Evolutionary conservation across 2,329 filamentous ascomycete species (phyloP).

Genomic region (Acrocalymma vagum): DNA sequence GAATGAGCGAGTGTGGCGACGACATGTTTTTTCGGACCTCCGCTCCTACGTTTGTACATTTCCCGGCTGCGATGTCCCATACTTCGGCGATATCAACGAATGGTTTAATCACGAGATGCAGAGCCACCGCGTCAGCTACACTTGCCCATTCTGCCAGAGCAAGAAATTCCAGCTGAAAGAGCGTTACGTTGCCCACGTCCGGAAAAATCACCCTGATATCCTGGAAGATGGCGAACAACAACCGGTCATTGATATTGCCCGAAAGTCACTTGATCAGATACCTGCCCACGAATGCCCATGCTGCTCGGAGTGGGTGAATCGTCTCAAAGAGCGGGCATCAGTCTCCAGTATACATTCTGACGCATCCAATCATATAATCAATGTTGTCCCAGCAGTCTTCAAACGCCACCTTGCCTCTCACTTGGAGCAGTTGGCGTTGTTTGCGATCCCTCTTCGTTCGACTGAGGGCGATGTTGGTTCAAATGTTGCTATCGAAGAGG

Average conservation of each 20-base stretch:
- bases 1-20: conserved; percentile 15
- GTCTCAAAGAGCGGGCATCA: conserved; percentile 1
- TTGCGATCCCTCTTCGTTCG: conserved; percentile 12
- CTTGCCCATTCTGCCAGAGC: conserved; percentile 15
- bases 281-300: conserved; percentile 21
- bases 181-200: conserved; percentile 15
- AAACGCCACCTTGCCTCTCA: conserved; percentile 26
- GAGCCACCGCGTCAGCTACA: conserved; percentile 18
- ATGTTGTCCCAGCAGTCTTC: conserved; percentile 16
- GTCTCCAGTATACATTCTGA: background rate
- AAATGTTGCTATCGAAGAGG: conserved; percentile 16
- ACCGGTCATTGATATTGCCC: conserved; percentile 6
- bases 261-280: conserved; percentile 18
- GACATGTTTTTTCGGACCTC: conserved; percentile 26
- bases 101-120: conserved; percentile 29
- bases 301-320: conserved; percentile 19
- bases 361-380: conserved; percentile 3
- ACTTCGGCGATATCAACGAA: conserved; percentile 21
- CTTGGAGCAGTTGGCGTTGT: conserved; percentile 25
- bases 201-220: conserved; percentile 10
- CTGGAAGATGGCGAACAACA: conserved; percentile 8
- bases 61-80: conserved; percentile 13
- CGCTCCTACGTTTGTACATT: conserved; percentile 26
- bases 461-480: conserved; percentile 9
- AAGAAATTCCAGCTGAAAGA: conserved; percentile 6